A percentile compares a stretch with the other conserved stretches of the same genome.
These are phyloP conservation scores for Lindgomyces ingoldianus DNA, from an alignment of 495 filamentous ascomycete species.

Conservation along the genomic window DNA sequence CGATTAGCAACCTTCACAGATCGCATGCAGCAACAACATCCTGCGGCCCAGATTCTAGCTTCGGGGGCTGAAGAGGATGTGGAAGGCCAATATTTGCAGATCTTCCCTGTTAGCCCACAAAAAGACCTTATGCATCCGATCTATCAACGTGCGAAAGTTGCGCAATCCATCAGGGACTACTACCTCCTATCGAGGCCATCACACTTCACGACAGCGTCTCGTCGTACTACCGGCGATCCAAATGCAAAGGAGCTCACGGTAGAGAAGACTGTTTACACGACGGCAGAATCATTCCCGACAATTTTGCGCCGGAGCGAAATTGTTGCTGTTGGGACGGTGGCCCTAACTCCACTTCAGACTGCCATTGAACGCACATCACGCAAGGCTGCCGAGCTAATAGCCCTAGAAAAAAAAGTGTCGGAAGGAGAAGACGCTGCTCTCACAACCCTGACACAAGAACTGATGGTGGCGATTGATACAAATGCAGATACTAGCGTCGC, in stretches of 20 bases:
- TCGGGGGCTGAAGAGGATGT: slow-evolving; percentile 72
- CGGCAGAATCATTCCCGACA: slow-evolving; percentile 85
- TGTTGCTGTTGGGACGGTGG: slow-evolving; percentile 62
- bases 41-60: slow-evolving; percentile 77
- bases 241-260: slow-evolving; percentile 70
- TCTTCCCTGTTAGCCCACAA: slow-evolving; percentile 76
- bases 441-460: slow-evolving; percentile 66
- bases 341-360: slow-evolving; percentile 75
- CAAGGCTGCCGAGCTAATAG: slow-evolving; percentile 81
- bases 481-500: slow-evolving; percentile 69
- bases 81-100: slow-evolving; percentile 91
- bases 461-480: slow-evolving; percentile 71
- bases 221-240: slow-evolving; percentile 63
- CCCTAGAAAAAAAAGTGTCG: slow-evolving; percentile 70
- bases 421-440: slow-evolving; percentile 71
- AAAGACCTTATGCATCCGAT: slow-evolving; percentile 84
- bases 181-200: slow-evolving; percentile 73
- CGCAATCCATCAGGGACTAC: slow-evolving; percentile 78
- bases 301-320: slow-evolving; percentile 89
- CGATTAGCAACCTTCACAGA: slow-evolving; percentile 81
- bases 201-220: slow-evolving; percentile 70
- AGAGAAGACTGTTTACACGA: slow-evolving; percentile 84
- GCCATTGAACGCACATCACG: slow-evolving; percentile 87
- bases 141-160: slow-evolving; percentile 82
- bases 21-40: slow-evolving; percentile 88